A percentile compares a stretch with the other conserved stretches of the same genome.
Evolutionary conservation across 768 basidiomycete species (phyloP).

Genomic region (Sarcomyxa edulis): DNA sequence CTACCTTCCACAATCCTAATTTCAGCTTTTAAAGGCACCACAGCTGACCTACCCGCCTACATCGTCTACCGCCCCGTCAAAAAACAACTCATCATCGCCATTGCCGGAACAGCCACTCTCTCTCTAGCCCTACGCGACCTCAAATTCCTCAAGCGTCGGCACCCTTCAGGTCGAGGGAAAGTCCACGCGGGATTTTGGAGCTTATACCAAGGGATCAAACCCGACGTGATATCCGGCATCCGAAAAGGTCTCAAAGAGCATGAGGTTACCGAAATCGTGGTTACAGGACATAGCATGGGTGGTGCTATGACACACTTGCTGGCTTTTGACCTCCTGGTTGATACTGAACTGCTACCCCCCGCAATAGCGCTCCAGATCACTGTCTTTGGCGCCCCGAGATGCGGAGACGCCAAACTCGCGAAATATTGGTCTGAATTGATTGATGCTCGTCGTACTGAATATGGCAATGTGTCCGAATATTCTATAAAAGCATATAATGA

Average conservation of each 20-base stretch:
- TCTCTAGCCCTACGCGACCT: constrained; percentile 45
- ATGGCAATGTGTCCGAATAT: constrained; percentile 41
- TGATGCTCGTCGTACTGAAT: constrained; percentile 21
- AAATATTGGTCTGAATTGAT: constrained; percentile 35
- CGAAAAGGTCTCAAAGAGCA: constrained; percentile 30
- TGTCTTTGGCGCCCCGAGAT: constrained; percentile 47
- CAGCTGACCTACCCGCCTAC: constrained; percentile 40
- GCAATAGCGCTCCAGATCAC: constrained; percentile 34
- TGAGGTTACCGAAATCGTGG: constrained; percentile 33
- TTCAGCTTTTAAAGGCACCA: constrained; percentile 31
- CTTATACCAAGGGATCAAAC: constrained; percentile 39
- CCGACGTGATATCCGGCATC: constrained; percentile 28
- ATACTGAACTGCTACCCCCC: constrained; percentile 17
- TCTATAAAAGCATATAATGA: constrained; percentile 53
- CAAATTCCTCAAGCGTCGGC: constrained; percentile 28
- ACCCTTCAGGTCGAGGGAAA: constrained; percentile 30
- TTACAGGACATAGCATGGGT: constrained; percentile 59
- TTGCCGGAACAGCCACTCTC: constrained; percentile 42
- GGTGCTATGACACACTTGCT: constrained; percentile 47
- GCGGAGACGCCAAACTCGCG: constrained; percentile 38
- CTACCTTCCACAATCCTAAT: constrained; percentile 29
- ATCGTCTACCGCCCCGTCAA: constrained; percentile 37
- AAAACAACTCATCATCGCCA: constrained; percentile 45
- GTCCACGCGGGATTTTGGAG: constrained; percentile 56
- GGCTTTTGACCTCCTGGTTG: constrained; percentile 38